These are phyloP conservation scores for Lentinula detonsa DNA, from an alignment of 768 basidiomycete genomes.

Conservation along the genomic window DNA sequence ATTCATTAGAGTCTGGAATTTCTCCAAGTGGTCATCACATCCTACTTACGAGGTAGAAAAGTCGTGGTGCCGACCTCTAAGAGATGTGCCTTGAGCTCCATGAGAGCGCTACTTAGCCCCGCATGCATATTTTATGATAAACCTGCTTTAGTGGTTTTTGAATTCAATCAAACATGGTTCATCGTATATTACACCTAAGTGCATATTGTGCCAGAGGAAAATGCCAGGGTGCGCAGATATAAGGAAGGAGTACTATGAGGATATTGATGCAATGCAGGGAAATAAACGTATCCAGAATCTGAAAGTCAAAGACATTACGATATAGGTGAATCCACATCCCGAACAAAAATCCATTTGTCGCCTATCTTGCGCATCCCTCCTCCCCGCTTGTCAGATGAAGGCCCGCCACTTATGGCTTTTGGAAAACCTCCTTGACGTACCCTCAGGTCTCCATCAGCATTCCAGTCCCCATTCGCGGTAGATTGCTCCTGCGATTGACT, in stretches of 20 bases:
- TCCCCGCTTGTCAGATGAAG: neutral
- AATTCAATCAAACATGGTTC: neutral
- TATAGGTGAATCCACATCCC: neutral
- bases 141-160: too few relatives aligned
- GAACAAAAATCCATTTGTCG: conserved; percentile 8
- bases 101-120: too few relatives aligned
- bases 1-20: too few relatives aligned
- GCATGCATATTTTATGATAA: too few relatives aligned
- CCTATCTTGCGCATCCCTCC: conserved; percentile 4
- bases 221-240: neutral
- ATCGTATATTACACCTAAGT: neutral
- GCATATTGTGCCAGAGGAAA: neutral
- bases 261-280: neutral
- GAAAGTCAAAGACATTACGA: neutral
- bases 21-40: too few relatives aligned
- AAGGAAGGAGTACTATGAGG: neutral
- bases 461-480: neutral
- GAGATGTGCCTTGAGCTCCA: too few relatives aligned
- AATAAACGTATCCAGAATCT: neutral
- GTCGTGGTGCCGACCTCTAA: too few relatives aligned
- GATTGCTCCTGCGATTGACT: neutral
- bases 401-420: neutral
- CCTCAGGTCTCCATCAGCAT: neutral
- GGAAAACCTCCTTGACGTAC: neutral
- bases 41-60: too few relatives aligned